phyloP scores from a whole-genome alignment of 257 asterid species.

The Coffea eugenioides region DNA sequence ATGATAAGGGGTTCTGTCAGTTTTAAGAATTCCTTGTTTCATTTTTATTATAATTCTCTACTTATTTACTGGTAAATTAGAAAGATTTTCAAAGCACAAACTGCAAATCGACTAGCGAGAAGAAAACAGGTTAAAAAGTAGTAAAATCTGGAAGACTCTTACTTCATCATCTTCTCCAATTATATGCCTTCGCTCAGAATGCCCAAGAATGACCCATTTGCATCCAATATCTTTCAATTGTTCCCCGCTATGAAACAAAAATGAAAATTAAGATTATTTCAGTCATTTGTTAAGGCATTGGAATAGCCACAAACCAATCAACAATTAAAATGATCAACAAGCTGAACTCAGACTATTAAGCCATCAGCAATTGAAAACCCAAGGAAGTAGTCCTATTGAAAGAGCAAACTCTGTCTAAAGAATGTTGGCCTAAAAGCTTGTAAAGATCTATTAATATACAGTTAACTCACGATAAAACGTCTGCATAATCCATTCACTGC shows the following conservation, averaged over 20 bases:
- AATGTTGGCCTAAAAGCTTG: background rate
- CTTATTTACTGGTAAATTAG: background rate
- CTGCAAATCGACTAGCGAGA: background rate
- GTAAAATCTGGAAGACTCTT: conserved; percentile 17
- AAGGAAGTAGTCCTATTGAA: background rate
- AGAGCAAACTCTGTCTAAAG: background rate
- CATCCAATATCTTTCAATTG: conserved; percentile 93
- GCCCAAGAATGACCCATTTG: conserved; percentile 97
- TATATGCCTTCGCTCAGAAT: conserved; percentile 90
- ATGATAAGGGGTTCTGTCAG: conserved; percentile 25
- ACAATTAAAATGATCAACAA: background rate
- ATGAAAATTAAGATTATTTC: conserved; percentile 5
- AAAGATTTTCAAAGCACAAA: background rate
- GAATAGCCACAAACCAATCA: conserved; percentile 2
- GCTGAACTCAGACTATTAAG: background rate
- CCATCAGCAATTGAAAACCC: background rate
- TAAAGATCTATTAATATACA: background rate
- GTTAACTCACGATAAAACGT: background rate
- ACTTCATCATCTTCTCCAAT: conserved; percentile 92
- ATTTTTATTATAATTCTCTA: background rate
- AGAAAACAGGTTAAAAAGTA: background rate
- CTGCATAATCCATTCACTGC: background rate
- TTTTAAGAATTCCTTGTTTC: conserved; percentile 2
- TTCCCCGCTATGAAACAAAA: conserved; percentile 56
- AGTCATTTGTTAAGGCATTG: background rate